Percentiles rank a stretch among this genome's conserved stretches.
Evolutionary conservation across 139 green algal genomes (phyloP).

Genomic region (Chlamydomonas asymmetrica): DNA sequence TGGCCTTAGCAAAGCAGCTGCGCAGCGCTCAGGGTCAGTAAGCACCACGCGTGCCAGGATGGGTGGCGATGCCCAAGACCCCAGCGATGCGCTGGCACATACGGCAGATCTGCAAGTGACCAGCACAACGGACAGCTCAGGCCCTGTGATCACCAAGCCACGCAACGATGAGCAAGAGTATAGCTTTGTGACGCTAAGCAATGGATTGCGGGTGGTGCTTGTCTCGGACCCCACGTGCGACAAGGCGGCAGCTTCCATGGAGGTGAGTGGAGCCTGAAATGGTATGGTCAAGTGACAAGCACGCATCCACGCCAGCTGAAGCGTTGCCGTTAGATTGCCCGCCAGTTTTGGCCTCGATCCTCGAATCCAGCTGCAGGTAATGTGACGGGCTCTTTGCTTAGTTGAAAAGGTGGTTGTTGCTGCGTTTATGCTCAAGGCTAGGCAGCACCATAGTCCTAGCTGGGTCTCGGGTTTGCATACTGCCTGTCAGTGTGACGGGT

Average conservation of each 20-base stretch:
- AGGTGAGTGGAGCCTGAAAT: constrained; percentile 5
- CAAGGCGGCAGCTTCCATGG: constrained; percentile 72
- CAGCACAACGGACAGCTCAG: too few species aligned
- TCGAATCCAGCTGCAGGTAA: background rate
- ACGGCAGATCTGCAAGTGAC: too few species aligned
- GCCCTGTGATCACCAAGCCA: background rate
- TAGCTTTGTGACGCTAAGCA: constrained; percentile 11
- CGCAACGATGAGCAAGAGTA: background rate
- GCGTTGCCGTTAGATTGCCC: background rate
- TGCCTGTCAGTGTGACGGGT: too few species aligned
- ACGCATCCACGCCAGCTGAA: background rate
- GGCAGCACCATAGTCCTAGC: background rate
- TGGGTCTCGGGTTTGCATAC: too few species aligned
- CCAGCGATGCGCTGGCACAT: too few species aligned
- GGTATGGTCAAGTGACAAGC: too few species aligned
- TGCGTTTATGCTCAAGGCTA: background rate
- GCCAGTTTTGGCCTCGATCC: background rate
- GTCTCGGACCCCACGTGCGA: constrained; percentile 66
- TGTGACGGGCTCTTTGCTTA: background rate
- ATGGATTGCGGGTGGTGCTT: constrained; percentile 59
- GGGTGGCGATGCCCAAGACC: too few species aligned
- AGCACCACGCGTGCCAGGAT: too few species aligned
- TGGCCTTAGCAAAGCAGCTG: too few species aligned
- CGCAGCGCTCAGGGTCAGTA: too few species aligned
- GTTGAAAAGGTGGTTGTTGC: background rate